Conservation (phyloP, 78 protist species). For the Neovahlkampfia damariscottae region DNA sequence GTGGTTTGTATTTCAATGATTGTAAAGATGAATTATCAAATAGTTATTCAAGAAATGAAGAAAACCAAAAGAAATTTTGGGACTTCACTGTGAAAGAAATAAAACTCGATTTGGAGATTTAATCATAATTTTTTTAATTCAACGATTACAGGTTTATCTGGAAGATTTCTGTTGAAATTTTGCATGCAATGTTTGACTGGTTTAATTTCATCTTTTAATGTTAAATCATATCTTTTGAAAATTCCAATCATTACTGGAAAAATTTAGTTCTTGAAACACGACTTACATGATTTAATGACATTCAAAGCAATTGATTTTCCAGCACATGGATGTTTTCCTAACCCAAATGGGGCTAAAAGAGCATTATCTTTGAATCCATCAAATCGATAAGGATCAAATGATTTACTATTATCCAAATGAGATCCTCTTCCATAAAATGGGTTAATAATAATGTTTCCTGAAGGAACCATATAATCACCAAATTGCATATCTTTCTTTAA, state of each 20-base stretch:
- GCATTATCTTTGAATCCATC: neutral
- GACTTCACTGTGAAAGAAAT: no score
- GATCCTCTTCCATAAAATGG: neutral
- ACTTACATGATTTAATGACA: neutral
- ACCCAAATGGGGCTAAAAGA: neutral
- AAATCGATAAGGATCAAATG: neutral
- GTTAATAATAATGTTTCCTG: neutral
- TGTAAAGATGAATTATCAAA: no score
- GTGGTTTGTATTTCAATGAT: no score
- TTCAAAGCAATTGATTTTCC: neutral
- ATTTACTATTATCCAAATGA: neutral
- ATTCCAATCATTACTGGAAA: neutral
- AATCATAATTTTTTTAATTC: neutral
- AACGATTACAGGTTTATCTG: neutral
- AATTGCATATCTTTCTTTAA: neutral
- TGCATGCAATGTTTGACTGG: neutral
- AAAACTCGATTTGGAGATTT: no score
- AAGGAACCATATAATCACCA: neutral
- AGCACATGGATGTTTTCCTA: constrained; percentile 2
- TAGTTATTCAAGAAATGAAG: no score
- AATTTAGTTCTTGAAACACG: no score
- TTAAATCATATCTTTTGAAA: neutral
- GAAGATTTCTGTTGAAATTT: neutral
- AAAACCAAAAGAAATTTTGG: no score
- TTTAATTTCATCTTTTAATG: neutral